Evolutionary conservation across 2,329 filamentous ascomycete genomes (phyloP).

Genomic region (Venturia carpophila): DNA sequence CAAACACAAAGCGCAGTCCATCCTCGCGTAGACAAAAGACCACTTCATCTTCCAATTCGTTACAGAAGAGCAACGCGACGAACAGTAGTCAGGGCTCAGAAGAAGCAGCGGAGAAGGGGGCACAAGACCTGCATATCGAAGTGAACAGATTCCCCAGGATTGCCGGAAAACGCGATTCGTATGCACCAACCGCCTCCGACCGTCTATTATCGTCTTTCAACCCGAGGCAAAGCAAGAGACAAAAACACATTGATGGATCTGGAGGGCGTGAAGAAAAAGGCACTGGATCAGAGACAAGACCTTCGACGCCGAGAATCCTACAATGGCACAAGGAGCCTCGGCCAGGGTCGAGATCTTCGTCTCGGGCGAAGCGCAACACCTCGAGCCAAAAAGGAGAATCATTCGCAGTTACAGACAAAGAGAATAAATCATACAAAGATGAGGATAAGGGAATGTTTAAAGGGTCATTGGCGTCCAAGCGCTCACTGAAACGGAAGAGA

Average conservation of each 20-base stretch:
- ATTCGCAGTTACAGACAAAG: background rate
- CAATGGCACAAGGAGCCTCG: background rate
- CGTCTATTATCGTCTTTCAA: background rate
- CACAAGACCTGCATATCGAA: background rate
- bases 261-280: background rate
- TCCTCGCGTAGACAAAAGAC: background rate
- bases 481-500: background rate
- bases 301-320: background rate
- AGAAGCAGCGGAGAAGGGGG: background rate
- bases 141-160: background rate
- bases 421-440: background rate
- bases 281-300: background rate
- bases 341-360: constrained; percentile 1
- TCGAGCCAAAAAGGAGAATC: background rate
- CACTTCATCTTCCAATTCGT: background rate
- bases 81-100: background rate
- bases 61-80: background rate
- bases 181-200: background rate
- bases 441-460: background rate
- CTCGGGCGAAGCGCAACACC: background rate
- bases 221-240: background rate
- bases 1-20: background rate
- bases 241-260: background rate
- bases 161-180: background rate
- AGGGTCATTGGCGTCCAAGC: background rate